phyloP scores from a whole-genome alignment of 2,329 filamentous ascomycete species.

The Paraconiothyrium sp. region DNA sequence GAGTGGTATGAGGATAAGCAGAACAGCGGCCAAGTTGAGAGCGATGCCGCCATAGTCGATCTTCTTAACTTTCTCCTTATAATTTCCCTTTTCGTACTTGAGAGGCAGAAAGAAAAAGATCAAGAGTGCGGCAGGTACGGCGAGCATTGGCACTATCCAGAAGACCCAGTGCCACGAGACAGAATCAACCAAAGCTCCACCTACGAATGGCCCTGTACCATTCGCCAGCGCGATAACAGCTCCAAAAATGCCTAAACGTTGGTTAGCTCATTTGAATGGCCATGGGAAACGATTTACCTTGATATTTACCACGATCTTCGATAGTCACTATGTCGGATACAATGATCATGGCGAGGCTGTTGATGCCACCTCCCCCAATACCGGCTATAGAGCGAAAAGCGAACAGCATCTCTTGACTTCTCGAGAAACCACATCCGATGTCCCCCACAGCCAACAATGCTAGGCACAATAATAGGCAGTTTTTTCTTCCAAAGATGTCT shows the following conservation, averaged over 20 bases:
- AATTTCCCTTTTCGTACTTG: conserved; percentile 29
- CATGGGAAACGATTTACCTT: conserved; percentile 29
- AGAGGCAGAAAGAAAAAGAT: conserved; percentile 71
- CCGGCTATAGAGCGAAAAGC: conserved; percentile 57
- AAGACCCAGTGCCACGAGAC: conserved; percentile 76
- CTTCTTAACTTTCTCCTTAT: conserved; percentile 21
- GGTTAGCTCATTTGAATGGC: neutral
- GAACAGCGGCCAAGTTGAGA: conserved; percentile 45
- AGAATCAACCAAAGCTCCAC: conserved; percentile 78
- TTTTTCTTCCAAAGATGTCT: conserved; percentile 69
- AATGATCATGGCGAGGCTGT: conserved; percentile 47
- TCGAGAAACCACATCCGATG: conserved; percentile 40
- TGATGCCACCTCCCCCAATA: conserved; percentile 69
- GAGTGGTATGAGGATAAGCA: conserved; percentile 71
- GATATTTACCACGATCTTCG: conserved; percentile 42
- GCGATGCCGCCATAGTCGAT: conserved; percentile 54
- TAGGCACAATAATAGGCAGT: conserved; percentile 31
- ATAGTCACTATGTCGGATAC: conserved; percentile 44
- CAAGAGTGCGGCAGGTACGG: conserved; percentile 64
- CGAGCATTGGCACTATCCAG: conserved; percentile 75
- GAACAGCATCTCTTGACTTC: conserved; percentile 39
- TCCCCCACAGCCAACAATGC: conserved; percentile 43
- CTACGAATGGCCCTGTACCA: conserved; percentile 67
- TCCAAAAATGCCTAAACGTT: conserved; percentile 29
- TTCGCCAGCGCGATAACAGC: conserved; percentile 30